Percentiles rank a stretch among this genome's conserved stretches.
These are phyloP conservation scores for Plantago elongata DNA, from an alignment of 257 asterid genomes.

Conservation along the genomic window DNA sequence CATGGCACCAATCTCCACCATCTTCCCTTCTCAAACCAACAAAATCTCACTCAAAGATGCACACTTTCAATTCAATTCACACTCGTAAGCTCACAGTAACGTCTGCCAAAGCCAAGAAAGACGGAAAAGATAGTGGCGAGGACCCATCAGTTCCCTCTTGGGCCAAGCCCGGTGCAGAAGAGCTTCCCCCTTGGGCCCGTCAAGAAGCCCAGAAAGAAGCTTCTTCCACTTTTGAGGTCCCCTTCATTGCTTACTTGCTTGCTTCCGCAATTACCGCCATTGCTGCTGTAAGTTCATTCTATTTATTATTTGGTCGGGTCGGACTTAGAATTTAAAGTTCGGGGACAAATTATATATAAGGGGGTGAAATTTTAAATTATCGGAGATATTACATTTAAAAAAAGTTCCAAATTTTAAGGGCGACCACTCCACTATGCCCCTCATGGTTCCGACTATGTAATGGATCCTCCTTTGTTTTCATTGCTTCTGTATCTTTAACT, in stretches of 20 bases:
- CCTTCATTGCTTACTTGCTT: slow-evolving; percentile 76
- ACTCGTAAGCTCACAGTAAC: slow-evolving; percentile 24
- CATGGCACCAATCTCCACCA: background rate
- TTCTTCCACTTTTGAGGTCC: slow-evolving; percentile 52
- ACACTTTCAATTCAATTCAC: slow-evolving; percentile 10
- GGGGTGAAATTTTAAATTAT: no score
- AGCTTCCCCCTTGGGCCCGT: slow-evolving; percentile 91
- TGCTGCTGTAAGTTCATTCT: slow-evolving; percentile 63
- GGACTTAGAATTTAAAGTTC: no score
- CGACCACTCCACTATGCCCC: no score
- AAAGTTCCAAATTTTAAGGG: no score
- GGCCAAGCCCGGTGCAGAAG: slow-evolving; percentile 81
- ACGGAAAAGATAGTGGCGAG: slow-evolving; percentile 25
- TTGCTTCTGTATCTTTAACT: background rate
- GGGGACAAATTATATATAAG: no score
- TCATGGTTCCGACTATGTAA: no score
- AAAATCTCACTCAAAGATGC: slow-evolving; percentile 12
- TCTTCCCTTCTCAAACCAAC: background rate
- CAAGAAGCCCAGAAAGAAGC: slow-evolving; percentile 55
- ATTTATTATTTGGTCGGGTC: no score
- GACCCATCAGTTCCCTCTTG: slow-evolving; percentile 69
- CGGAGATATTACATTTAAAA: no score
- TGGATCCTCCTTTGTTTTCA: no score
- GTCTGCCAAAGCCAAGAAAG: slow-evolving; percentile 35
- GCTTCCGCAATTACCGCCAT: slow-evolving; percentile 87